Conservation (phyloP, 2,329 filamentous ascomycete genomes). For the Apiospora saccharicola region DNA sequence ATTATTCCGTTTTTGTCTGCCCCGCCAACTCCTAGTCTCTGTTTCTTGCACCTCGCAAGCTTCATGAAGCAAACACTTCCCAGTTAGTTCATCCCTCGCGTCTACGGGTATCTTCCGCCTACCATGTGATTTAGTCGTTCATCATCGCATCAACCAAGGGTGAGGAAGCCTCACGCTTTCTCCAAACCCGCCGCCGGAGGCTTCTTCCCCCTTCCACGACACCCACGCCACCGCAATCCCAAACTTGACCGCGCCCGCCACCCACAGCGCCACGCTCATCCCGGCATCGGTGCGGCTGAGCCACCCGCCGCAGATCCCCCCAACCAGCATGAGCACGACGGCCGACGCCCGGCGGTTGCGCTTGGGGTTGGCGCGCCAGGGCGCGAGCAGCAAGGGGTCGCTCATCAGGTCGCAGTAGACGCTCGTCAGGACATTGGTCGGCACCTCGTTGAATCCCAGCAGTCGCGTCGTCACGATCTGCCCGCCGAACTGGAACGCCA, state of each 20-base stretch:
- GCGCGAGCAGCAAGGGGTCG: slow-evolving; percentile 55
- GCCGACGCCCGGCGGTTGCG: slow-evolving; percentile 55
- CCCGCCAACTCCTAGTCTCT: background rate
- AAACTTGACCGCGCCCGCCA: slow-evolving; percentile 54
- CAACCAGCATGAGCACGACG: slow-evolving; percentile 54
- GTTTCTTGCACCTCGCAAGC: background rate
- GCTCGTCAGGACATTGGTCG: slow-evolving; percentile 62
- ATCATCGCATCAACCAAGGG: background rate
- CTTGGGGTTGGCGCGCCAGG: slow-evolving; percentile 52
- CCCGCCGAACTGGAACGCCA: slow-evolving; percentile 62
- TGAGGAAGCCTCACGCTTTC: background rate
- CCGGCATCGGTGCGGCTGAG: slow-evolving; percentile 51
- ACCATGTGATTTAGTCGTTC: background rate
- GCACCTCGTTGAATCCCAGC: slow-evolving; percentile 60
- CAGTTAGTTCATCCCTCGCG: background rate
- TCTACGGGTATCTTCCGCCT: background rate
- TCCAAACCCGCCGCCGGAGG: background rate
- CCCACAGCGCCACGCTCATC: slow-evolving; percentile 53
- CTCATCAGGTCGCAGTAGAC: slow-evolving; percentile 61
- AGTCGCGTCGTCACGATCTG: slow-evolving; percentile 59
- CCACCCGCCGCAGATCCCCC: slow-evolving; percentile 59
- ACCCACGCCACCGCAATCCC: slow-evolving; percentile 47
- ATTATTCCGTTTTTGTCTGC: background rate
- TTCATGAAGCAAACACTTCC: background rate
- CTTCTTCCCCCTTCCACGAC: slow-evolving; percentile 38